These are phyloP conservation scores for Phytophthora sp. DNA, from an alignment of 352 stramenopile species.

Conservation along the genomic window DNA sequence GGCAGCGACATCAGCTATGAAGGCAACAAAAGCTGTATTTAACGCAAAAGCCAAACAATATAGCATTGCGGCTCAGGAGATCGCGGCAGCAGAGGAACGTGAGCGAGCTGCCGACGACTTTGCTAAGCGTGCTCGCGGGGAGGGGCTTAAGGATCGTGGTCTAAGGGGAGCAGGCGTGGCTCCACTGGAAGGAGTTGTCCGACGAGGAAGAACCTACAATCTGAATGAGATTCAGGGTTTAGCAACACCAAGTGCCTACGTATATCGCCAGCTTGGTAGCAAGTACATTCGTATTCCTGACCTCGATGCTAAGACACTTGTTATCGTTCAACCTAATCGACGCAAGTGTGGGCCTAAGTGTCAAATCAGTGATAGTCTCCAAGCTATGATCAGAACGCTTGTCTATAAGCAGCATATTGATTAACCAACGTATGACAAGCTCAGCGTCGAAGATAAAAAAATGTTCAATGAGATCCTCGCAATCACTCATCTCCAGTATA, in stretches of 20 bases:
- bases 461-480: too few species aligned
- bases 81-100: background rate
- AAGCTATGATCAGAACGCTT: too few species aligned
- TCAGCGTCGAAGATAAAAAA: too few species aligned
- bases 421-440: too few species aligned
- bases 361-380: too few species aligned
- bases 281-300: slow-evolving; percentile 1
- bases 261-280: background rate
- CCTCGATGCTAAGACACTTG: slow-evolving; percentile 1
- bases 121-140: background rate
- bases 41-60: slow-evolving; percentile 17
- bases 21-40: too few species aligned
- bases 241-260: background rate
- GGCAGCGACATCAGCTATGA: slow-evolving; percentile 14
- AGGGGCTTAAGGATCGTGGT: background rate
- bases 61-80: background rate
- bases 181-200: background rate
- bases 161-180: background rate
- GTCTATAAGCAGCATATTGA: too few species aligned
- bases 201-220: slow-evolving; percentile 3
- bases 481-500: too few species aligned
- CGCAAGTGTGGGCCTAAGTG: too few species aligned
- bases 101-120: background rate
- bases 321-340: background rate
- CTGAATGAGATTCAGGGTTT: background rate